Conservation (phyloP, 352 stramenopile species). For the Phytopythium oedochilum region DNA sequence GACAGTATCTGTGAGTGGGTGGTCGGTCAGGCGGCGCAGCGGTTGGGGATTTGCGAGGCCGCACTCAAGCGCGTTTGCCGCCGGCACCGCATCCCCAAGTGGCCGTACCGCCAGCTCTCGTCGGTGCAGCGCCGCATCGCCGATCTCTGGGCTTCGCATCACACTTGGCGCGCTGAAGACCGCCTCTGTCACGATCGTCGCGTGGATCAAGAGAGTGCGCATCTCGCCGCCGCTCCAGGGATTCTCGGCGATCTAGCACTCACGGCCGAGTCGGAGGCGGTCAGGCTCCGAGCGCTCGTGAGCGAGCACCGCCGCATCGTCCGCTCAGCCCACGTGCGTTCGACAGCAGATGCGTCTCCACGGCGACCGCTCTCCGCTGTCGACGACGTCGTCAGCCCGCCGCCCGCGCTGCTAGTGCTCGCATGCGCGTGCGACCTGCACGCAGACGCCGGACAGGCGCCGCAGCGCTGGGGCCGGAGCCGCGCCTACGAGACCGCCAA, state of each 20-base stretch:
- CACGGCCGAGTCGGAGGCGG: background rate
- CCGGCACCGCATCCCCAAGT: slow-evolving; percentile 63
- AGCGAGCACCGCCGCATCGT: slow-evolving; percentile 29
- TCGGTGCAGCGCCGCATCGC: slow-evolving; percentile 49
- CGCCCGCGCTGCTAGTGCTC: background rate
- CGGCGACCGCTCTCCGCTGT: no score
- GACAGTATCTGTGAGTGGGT: background rate
- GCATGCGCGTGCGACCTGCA: background rate
- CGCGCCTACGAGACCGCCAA: background rate
- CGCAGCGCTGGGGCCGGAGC: background rate
- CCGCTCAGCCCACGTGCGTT: slow-evolving; percentile 3
- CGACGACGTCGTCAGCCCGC: no score
- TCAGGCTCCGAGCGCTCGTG: slow-evolving; percentile 19
- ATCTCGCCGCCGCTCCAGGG: background rate
- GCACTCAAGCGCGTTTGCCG: slow-evolving; percentile 81
- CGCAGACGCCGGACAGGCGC: background rate
- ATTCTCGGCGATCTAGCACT: no score
- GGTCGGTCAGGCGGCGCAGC: slow-evolving; percentile 38
- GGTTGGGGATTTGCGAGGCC: slow-evolving; percentile 66
- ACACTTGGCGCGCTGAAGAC: background rate
- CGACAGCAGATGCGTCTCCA: no score
- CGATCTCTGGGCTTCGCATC: slow-evolving; percentile 14
- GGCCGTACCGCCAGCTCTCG: slow-evolving; percentile 68
- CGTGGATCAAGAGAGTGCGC: background rate
- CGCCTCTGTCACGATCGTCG: background rate